These are phyloP conservation scores for Lumnitzera littorea DNA, from an alignment of 345 rosid species.

Conservation along the genomic window DNA sequence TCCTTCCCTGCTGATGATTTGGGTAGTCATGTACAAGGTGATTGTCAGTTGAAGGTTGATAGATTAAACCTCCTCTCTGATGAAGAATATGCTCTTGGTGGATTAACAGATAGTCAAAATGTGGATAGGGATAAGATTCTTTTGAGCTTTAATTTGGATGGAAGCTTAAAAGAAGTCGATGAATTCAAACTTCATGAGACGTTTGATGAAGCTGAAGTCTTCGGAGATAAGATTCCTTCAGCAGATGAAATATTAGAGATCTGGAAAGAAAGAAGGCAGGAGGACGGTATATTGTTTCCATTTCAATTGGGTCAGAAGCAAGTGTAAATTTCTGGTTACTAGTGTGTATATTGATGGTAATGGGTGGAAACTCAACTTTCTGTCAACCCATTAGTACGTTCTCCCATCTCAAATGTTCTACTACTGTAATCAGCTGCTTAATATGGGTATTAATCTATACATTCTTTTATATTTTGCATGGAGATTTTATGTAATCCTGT, in stretches of 20 bases:
- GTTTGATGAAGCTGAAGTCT: slow-evolving; percentile 8
- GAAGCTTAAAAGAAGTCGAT: slow-evolving; percentile 13
- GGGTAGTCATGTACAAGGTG: neutral
- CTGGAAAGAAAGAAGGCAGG: slow-evolving; percentile 51
- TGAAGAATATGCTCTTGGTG: slow-evolving; percentile 1
- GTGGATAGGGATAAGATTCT: slow-evolving; percentile 24
- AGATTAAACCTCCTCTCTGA: slow-evolving; percentile 4
- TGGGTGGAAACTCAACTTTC: too few relatives aligned
- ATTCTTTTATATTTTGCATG: too few relatives aligned
- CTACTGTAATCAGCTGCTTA: too few relatives aligned
- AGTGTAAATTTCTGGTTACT: too few relatives aligned
- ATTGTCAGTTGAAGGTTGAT: neutral
- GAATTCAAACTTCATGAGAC: slow-evolving; percentile 11
- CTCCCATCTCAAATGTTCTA: too few relatives aligned
- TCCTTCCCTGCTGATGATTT: neutral
- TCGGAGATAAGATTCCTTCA: slow-evolving; percentile 35
- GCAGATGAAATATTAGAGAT: slow-evolving; percentile 55
- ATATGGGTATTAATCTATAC: too few relatives aligned
- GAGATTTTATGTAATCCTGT: too few relatives aligned
- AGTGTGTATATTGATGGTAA: too few relatives aligned
- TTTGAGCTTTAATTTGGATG: slow-evolving; percentile 23
- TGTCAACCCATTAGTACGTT: too few relatives aligned
- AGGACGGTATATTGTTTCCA: slow-evolving; percentile 24
- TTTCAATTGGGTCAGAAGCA: slow-evolving; percentile 6
- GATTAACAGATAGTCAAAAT: slow-evolving; percentile 1